Base-by-base conservation (phyloP, 2,329 filamentous ascomycete genomes). In the Rhynchosporium secalis region DNA sequence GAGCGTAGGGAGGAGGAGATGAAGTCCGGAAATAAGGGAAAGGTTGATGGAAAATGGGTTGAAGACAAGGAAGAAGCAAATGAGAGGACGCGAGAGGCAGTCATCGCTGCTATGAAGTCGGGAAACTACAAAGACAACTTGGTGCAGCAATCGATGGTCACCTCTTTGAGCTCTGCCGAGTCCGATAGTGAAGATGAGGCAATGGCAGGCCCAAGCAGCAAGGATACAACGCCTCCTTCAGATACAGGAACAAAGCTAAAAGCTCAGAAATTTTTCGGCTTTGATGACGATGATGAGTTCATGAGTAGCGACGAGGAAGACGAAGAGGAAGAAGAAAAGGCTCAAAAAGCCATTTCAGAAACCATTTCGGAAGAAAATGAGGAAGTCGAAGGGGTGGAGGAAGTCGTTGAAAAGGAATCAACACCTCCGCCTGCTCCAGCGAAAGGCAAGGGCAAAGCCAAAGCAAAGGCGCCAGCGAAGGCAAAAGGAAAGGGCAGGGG, bases 61-160 rank as follows among this genome's bases (percentile, higher is more conserved):
- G 95, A 99, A 74, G 89, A 92, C 68, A 96, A 96, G 76, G 93
- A 97, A 70, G 92, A 96, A 73, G 90, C 89, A 31, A 88, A 86
- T 68, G 92, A 96, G 78, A 89, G 90, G 75, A 94, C 92, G 0
- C 80, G 90, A 46, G 86, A 91, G 69, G 90, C 90, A 3, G 89
- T 94, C 5, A 73, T 89, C 48, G 85, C 83, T 55, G 88, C 86
- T 7, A 87, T 92, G 79, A 87, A 86, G 75, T 79, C 81, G 15
- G 86, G 86, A 2, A 79, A 81, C 59, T 85, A 83, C 72, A 84
- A 80, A 65, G 86, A 89, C 77, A 86, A 86, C 67, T 69, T 86
- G 1, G 71, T 85, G 5, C 77, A 77, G 10, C 75, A 74, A 5
- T 68, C 69, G 9, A 46, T 63, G 28, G 73, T 73, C 15, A 78